Evolutionary conservation across 1,284 basidiomycete genomes (phyloP).

Genomic region (Ustilago bromivora): DNA sequence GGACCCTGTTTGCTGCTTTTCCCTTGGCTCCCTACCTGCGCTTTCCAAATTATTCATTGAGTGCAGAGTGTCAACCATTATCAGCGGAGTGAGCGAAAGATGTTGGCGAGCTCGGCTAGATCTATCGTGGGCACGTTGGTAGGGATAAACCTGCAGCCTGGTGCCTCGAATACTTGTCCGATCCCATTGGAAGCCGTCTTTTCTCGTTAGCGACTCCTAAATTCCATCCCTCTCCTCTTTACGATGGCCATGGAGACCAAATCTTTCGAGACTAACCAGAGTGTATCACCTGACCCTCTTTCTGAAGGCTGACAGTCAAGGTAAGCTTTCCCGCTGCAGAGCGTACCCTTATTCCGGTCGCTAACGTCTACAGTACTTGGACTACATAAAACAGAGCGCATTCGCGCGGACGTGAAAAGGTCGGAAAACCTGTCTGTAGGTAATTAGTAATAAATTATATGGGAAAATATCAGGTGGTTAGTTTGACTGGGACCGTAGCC

Average conservation of each 20-base stretch:
- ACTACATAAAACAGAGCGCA: too few species aligned
- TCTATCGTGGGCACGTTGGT: neutral
- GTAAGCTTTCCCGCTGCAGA: constrained; percentile 14
- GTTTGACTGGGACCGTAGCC: too few species aligned
- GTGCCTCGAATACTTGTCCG: neutral
- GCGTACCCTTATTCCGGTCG: neutral
- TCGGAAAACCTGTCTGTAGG: too few species aligned
- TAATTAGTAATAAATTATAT: too few species aligned
- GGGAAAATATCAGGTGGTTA: too few species aligned
- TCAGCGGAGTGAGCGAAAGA: neutral
- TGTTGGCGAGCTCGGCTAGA: constrained; percentile 1
- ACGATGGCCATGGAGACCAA: neutral
- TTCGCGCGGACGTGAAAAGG: too few species aligned
- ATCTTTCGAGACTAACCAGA: neutral
- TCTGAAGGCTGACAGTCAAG: neutral
- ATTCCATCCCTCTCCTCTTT: constrained; percentile 1
- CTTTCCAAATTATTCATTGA: neutral
- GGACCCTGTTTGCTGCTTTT: neutral
- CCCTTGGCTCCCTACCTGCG: neutral
- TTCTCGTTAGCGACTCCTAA: neutral
- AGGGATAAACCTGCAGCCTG: neutral
- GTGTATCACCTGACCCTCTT: neutral
- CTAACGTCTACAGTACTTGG: constrained; percentile 16
- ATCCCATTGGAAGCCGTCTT: neutral
- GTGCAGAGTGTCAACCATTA: constrained; percentile 2